A percentile compares a stretch with the other conserved stretches of the same genome.
Evolutionary conservation across 176 grass and related monocot genomes (phyloP).

Genomic region (Hsuehochloa calcarea): DNA sequence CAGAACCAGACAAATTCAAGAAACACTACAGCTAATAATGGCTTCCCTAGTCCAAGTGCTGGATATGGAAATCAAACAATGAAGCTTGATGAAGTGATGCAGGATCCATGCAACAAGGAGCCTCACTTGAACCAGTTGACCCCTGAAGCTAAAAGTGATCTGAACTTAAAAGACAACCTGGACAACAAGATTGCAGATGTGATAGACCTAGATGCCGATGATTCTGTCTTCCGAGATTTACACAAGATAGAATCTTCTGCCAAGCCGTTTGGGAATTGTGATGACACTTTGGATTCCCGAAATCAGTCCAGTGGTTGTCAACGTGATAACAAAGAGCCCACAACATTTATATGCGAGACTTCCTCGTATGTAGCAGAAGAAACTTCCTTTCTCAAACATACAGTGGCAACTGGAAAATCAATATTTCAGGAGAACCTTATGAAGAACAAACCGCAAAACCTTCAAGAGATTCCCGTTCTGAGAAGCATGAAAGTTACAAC

Average conservation of each 20-base stretch:
- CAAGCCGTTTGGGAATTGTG: slow-evolving; percentile 18
- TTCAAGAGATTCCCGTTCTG: slow-evolving; percentile 16
- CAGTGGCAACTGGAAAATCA: slow-evolving; percentile 11
- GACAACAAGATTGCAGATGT: slow-evolving; percentile 10
- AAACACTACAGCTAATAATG: slow-evolving; percentile 7
- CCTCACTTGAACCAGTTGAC: neutral
- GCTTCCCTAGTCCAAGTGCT: neutral
- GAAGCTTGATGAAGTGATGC: slow-evolving; percentile 22
- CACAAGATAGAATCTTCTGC: slow-evolving; percentile 2
- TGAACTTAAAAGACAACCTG: slow-evolving; percentile 12
- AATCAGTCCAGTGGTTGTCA: slow-evolving; percentile 2
- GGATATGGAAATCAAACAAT: slow-evolving; percentile 12
- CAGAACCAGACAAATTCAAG: slow-evolving; percentile 33
- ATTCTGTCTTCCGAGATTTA: slow-evolving; percentile 11
- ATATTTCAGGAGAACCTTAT: slow-evolving; percentile 23
- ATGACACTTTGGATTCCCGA: neutral
- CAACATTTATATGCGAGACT: neutral
- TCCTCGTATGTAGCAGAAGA: slow-evolving; percentile 10
- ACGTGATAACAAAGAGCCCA: slow-evolving; percentile 13
- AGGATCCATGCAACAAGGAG: neutral
- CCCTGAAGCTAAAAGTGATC: slow-evolving; percentile 12
- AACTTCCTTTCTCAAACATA: slow-evolving; percentile 8
- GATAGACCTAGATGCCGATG: slow-evolving; percentile 43
- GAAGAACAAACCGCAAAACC: slow-evolving; percentile 10
- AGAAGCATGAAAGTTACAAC: slow-evolving; percentile 28